Conservation (phyloP, 2,329 filamentous ascomycete genomes). For the Colletotrichum costaricense region DNA sequence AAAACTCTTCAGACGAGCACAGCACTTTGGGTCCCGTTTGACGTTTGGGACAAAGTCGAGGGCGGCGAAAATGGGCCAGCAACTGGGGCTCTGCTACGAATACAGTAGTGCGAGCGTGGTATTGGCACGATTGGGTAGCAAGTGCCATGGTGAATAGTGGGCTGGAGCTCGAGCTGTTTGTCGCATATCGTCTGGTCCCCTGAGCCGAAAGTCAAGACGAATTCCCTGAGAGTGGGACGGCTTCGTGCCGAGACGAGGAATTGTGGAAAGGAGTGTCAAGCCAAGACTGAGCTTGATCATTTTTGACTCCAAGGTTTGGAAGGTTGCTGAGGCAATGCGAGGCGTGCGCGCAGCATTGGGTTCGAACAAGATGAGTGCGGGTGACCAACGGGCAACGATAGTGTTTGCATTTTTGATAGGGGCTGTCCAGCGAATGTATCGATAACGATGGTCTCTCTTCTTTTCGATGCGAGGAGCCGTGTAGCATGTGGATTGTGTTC, state of each 20-base stretch:
- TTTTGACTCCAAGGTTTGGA: constrained; percentile 12
- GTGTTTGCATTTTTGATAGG: neutral
- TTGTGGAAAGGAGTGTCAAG: constrained; percentile 25
- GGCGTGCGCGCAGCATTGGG: constrained; percentile 12
- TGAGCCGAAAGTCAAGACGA: constrained; percentile 32
- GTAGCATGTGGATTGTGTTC: no score
- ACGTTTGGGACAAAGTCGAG: neutral
- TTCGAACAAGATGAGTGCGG: constrained; percentile 10
- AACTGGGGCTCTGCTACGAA: neutral
- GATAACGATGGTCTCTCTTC: neutral
- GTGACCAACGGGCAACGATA: neutral
- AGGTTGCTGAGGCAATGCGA: constrained; percentile 26
- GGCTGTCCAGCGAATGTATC: no score
- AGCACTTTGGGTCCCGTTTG: constrained; percentile 5
- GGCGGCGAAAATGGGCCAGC: neutral
- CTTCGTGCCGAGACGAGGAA: constrained; percentile 23
- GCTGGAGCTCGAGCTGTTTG: constrained; percentile 24
- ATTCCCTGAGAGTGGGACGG: constrained; percentile 30
- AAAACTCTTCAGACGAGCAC: constrained; percentile 9
- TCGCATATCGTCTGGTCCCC: constrained; percentile 27
- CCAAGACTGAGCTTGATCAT: constrained; percentile 10
- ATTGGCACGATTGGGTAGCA: neutral
- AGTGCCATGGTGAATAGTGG: neutral
- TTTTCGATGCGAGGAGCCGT: neutral
- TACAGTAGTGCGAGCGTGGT: neutral